Evolutionary conservation across 1,284 basidiomycete genomes (phyloP), one percentile per base, ranked within the genome.

Genomic region (Ceraceosorus guamensis): DNA sequence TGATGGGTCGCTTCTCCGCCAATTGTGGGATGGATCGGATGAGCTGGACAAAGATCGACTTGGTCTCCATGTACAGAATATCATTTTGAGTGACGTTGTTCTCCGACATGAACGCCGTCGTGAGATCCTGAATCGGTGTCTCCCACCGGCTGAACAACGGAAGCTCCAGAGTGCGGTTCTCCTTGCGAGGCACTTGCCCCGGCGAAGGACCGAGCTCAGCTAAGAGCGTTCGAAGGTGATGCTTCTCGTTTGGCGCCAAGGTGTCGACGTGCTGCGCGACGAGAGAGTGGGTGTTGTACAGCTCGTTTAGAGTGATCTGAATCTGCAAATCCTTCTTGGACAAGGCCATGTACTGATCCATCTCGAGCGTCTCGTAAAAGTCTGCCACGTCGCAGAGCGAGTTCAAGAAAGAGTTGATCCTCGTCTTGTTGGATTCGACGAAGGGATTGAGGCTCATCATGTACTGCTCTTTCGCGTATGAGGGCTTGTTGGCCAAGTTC

Each of bases 301-400:
- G 76, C 81, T 99, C 95, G 77, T 98, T 99, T 77, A 98, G 81
- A n/a, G 95, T 97, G 76, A 99, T 98, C 77, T 90, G 88, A 79
- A 99, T 97, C 81, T 88, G 85, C 61, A 97, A 81, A 76, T 98
- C 93, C 79, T 96, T 97, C 82, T 98, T 98, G 57, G 92, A 96
- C 58, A 99, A 80, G 11, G 95, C 93, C 91, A 99, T 96, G 78
- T 99, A 99, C 81, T 98, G 95, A 78, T 98, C 93, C 86, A 97
- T 91, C 89, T 99, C 95, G 55, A 99, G 83, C 8, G 93, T 92
- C 68, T 98, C 95, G 78, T 97, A 97, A 77, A 99, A 99, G 79
- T 98, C 95, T 58, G 91, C 92, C 55, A 99, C 93, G 78, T 98
- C 95, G 75, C 95, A 97, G 55, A 99, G 81, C 64, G 85, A 87